A percentile compares a stretch with the other conserved stretches of the same genome.
Conservation (phyloP, 2,329 filamentous ascomycete species). For the Rutstroemia sp. region DNA sequence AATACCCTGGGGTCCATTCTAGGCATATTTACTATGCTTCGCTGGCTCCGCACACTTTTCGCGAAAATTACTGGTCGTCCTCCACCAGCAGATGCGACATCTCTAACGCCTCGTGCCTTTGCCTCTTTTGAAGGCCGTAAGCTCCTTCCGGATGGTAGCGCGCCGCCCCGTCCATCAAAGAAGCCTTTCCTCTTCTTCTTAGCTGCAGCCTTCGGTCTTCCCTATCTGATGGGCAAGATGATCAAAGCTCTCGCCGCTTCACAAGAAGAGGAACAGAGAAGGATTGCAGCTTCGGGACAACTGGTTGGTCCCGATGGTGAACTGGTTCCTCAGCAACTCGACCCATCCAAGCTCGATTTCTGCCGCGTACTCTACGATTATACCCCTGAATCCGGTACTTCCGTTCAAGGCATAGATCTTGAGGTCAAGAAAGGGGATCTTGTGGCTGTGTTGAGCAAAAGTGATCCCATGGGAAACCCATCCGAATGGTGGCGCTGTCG, state of each 20-base stretch:
- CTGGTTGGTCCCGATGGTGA: constrained; percentile 42
- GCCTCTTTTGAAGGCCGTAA: constrained; percentile 75
- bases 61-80: constrained; percentile 91
- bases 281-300: constrained; percentile 45
- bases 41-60: constrained; percentile 86
- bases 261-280: constrained; percentile 75
- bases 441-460: constrained; percentile 88
- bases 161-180: constrained; percentile 66
- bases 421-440: constrained; percentile 92
- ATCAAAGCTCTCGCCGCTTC: constrained; percentile 77
- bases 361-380: constrained; percentile 95
- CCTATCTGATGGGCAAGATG: constrained; percentile 94
- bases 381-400: constrained; percentile 63
- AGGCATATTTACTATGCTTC: constrained; percentile 91
- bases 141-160: constrained; percentile 54
- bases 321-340: constrained; percentile 49
- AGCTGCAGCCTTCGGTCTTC: constrained; percentile 86
- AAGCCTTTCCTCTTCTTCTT: constrained; percentile 97
- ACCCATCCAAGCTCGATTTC: constrained; percentile 90
- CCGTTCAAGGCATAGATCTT: constrained; percentile 69
- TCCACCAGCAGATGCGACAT: constrained; percentile 75
- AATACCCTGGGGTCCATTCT: constrained; percentile 90
- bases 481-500: constrained; percentile 98
- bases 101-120: constrained; percentile 86
- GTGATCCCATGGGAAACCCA: constrained; percentile 82